Evolutionary conservation across 257 asterid species (phyloP).

Genomic region (Solanum neorickii): DNA sequence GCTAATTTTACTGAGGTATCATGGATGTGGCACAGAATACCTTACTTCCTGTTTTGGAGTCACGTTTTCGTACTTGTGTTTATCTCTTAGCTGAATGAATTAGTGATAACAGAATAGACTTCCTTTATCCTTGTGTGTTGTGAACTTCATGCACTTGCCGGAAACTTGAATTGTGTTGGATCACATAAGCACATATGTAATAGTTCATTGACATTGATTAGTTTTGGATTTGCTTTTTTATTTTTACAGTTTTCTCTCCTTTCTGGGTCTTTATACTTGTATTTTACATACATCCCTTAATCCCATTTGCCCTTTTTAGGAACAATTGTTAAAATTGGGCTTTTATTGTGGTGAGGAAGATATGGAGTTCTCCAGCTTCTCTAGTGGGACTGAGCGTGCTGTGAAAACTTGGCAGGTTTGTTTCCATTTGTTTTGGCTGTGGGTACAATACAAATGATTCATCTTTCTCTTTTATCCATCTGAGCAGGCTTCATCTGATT

Average conservation of each 20-base stretch:
- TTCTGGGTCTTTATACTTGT: neutral
- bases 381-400: conserved; percentile 81
- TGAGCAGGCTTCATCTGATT: conserved; percentile 56
- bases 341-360: conserved; percentile 97
- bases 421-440: neutral
- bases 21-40: neutral
- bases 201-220: neutral
- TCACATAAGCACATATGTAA: neutral
- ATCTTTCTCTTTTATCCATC: neutral
- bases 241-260: neutral
- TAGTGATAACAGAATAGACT: neutral
- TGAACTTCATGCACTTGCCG: neutral
- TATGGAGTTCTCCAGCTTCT: conserved; percentile 63
- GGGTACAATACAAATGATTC: neutral
- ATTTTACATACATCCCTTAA: neutral
- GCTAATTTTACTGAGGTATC: neutral
- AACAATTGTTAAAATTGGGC: conserved; percentile 66
- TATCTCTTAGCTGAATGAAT: neutral
- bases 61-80: neutral
- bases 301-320: conserved; percentile 31
- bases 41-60: neutral
- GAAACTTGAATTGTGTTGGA: neutral
- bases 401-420: conserved; percentile 97
- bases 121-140: neutral
- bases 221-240: neutral